Conservation (phyloP, 2,329 filamentous ascomycete species). For the Clonostachys sp. region DNA sequence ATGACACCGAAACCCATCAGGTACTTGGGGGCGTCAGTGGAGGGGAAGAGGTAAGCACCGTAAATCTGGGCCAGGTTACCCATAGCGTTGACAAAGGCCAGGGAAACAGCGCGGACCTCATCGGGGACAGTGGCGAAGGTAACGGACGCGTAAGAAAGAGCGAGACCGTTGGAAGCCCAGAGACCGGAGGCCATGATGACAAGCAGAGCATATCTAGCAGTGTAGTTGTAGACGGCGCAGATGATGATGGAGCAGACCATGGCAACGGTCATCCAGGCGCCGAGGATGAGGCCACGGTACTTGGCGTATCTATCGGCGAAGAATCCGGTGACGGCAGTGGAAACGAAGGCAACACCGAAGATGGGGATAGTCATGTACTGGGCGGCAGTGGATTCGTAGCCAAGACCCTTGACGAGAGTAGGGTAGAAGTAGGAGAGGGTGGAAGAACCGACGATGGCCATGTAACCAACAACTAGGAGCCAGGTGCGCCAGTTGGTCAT, state of each 20-base stretch:
- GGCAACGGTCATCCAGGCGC: constrained; percentile 36
- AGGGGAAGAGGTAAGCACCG: constrained; percentile 47
- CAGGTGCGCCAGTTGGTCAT: constrained; percentile 6
- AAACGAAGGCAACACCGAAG: constrained; percentile 46
- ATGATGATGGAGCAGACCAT: constrained; percentile 30
- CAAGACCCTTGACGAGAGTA: constrained; percentile 21
- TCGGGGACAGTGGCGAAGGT: constrained; percentile 43
- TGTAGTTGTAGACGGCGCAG: constrained; percentile 45
- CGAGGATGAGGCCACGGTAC: constrained; percentile 41
- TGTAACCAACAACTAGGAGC: constrained; percentile 7
- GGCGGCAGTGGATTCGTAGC: constrained; percentile 18
- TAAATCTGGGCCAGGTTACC: constrained; percentile 53
- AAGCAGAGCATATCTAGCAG: constrained; percentile 44
- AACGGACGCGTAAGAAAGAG: constrained; percentile 44
- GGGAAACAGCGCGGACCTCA: constrained; percentile 38
- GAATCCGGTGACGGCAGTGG: constrained; percentile 38
- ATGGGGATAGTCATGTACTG: constrained; percentile 37
- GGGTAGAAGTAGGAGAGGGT: constrained; percentile 25
- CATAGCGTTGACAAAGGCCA: constrained; percentile 50
- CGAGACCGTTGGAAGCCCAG: constrained; percentile 47
- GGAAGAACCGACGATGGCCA: constrained; percentile 20
- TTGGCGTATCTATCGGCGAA: constrained; percentile 37
- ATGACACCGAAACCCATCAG: constrained; percentile 33
- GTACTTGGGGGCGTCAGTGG: constrained; percentile 40
- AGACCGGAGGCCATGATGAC: constrained; percentile 51